Base-by-base conservation (phyloP, 129 eudicot species). In the Deinandra increscens region DNA sequence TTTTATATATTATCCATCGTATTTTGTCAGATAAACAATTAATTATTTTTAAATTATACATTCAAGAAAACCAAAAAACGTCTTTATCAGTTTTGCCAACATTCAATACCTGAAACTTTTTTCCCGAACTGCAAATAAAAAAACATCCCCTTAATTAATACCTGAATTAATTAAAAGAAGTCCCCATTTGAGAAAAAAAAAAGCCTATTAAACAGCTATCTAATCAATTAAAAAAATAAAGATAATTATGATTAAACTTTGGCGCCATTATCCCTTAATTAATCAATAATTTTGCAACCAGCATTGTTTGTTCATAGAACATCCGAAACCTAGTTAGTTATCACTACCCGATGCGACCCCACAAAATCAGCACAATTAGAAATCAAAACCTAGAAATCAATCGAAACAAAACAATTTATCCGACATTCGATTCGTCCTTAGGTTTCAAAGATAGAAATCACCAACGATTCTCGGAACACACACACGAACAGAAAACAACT, bases 281-380 rank as follows among this genome's bases (percentile, higher is more conserved):
- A 75, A 67, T 75, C 44, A 33, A n/a, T 9, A 22, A 44, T 64
- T 13, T 7, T 10, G 43, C 17, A 19, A 73, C 53, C 33, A 73
- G 62, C n/a, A n/a, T n/a, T n/a, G 63, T 50, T 62, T 39, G 61
- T 37, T 45, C 48, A 51, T 43, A 19, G 3, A 49, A 12, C 19
- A 14, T 17, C 20, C 78, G 51, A 77, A 68, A 38, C 81, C 72
- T 64, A 74, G 55, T 31, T 17, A 69, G 60, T 76, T 72, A 58
- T 38, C 69, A 48, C 80, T 56, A 34, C 14, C 26, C 46, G 9
- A 61, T 53, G 39, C 22, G 80, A 69, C 76, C 70, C 81, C 76
- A 69, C 81, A 69, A 77, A 76, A 77, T 77, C 76, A 62, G 59
- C 76, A 29, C 8, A 61, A 69, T 60, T 31, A 62, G 29, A n/a